These are phyloP conservation scores for Populus nigra DNA, from an alignment of 345 rosid genomes.

Conservation along the genomic window DNA sequence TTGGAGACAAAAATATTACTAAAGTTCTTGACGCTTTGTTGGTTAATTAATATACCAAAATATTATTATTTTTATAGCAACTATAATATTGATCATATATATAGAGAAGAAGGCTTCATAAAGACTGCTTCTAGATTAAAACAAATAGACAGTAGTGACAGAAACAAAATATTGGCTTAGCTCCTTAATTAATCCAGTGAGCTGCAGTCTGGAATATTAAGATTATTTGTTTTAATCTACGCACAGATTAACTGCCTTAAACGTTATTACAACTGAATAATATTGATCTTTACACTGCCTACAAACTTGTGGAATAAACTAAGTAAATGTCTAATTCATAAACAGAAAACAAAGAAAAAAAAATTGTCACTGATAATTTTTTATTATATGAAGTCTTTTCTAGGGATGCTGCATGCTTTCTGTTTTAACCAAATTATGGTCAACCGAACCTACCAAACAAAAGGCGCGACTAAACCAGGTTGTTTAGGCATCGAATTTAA, in stretches of 20 bases:
- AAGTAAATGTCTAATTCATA: background rate
- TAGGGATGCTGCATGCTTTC: too few species aligned
- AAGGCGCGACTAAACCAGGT: background rate
- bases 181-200: background rate
- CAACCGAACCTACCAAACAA: background rate
- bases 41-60: background rate
- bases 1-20: background rate
- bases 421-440: too few species aligned
- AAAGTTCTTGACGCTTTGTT: too few species aligned
- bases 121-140: too few species aligned
- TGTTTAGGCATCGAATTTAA: background rate
- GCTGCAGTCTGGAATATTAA: background rate
- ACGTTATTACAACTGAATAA: background rate
- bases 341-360: too few species aligned
- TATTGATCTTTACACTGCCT: background rate
- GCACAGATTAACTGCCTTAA: background rate
- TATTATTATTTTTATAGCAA: too few species aligned
- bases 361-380: too few species aligned
- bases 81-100: too few species aligned
- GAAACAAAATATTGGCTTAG: background rate
- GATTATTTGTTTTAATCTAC: background rate
- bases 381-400: too few species aligned
- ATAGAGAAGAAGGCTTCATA: too few species aligned
- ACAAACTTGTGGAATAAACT: background rate
- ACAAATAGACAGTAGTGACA: too few species aligned